phyloP scores from a whole-genome alignment of 495 filamentous ascomycete species.

The Talaromyces nanjingensis region DNA sequence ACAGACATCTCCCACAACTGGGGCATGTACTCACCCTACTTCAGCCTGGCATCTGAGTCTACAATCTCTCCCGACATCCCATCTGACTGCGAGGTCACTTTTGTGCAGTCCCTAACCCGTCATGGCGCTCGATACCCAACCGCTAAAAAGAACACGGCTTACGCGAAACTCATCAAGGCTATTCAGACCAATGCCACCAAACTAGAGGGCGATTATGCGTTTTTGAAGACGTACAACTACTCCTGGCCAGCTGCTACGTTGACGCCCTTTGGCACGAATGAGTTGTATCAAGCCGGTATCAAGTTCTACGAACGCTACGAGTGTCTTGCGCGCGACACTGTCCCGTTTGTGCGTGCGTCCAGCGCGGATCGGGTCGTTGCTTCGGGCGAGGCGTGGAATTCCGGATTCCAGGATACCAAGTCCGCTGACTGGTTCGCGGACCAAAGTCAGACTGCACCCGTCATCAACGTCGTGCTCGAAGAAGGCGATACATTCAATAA shows the following conservation, averaged over 20 bases:
- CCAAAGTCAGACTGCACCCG: conserved; percentile 34
- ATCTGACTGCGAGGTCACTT: conserved; percentile 50
- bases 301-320: conserved; percentile 56
- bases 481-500: conserved; percentile 55
- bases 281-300: conserved; percentile 58
- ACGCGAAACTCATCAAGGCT: conserved; percentile 41
- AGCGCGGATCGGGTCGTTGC: conserved; percentile 55
- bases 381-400: conserved; percentile 55
- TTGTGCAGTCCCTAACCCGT: conserved; percentile 59
- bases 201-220: conserved; percentile 45
- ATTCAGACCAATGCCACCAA: conserved; percentile 41
- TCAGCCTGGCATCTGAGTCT: not conserved
- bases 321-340: conserved; percentile 31
- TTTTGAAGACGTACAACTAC: conserved; percentile 56
- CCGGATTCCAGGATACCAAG: conserved; percentile 52
- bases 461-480: conserved; percentile 46
- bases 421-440: conserved; percentile 21
- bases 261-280: conserved; percentile 52
- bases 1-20: not conserved
- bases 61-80: conserved; percentile 26
- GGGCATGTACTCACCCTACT: conserved; percentile 2
- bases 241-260: conserved; percentile 58
- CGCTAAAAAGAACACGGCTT: conserved; percentile 37
- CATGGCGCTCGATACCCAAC: conserved; percentile 70
- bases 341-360: conserved; percentile 56